Percentiles rank a stretch among this genome's conserved stretches.
phyloP scores from a whole-genome alignment of 805 yeast genomes.

The Candida nonsorbophila region DNA sequence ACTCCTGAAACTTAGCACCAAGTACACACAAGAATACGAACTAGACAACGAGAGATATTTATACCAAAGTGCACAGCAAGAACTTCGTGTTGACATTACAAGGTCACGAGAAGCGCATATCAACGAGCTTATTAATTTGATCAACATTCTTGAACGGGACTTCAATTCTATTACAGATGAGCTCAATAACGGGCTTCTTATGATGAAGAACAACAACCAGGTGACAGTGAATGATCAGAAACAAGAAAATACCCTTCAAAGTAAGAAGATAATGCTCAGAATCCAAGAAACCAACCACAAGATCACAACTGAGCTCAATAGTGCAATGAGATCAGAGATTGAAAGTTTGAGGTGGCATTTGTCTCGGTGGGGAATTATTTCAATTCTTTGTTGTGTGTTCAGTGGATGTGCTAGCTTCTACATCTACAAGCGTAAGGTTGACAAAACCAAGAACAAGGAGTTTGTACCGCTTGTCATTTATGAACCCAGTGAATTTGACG shows the following conservation, averaged over 20 bases:
- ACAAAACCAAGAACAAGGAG: conserved; percentile 18
- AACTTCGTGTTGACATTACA: conserved; percentile 71
- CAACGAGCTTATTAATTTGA: conserved; percentile 59
- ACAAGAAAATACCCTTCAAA: conserved; percentile 74
- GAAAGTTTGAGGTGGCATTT: conserved; percentile 92
- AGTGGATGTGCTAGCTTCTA: conserved; percentile 49
- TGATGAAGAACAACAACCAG: conserved; percentile 66
- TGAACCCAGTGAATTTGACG: conserved; percentile 46
- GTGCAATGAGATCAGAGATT: conserved; percentile 79
- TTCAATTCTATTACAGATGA: conserved; percentile 73
- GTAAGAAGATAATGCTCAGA: conserved; percentile 59
- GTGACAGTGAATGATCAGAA: conserved; percentile 84
- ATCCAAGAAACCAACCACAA: conserved; percentile 82
- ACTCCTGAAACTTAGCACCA: conserved; percentile 37
- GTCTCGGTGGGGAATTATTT: conserved; percentile 80
- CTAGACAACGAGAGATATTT: conserved; percentile 83
- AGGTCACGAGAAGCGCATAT: conserved; percentile 66
- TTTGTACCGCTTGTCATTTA: conserved; percentile 38
- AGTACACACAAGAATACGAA: conserved; percentile 55
- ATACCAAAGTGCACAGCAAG: conserved; percentile 90
- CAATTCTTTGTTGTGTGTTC: conserved; percentile 62
- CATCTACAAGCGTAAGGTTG: conserved; percentile 28
- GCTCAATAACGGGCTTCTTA: conserved; percentile 54
- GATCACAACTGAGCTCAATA: conserved; percentile 73
- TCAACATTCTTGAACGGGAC: conserved; percentile 67